Base-by-base conservation (phyloP, 441 rosid genomes). In the Cnidoscolus chayamansa region DNA sequence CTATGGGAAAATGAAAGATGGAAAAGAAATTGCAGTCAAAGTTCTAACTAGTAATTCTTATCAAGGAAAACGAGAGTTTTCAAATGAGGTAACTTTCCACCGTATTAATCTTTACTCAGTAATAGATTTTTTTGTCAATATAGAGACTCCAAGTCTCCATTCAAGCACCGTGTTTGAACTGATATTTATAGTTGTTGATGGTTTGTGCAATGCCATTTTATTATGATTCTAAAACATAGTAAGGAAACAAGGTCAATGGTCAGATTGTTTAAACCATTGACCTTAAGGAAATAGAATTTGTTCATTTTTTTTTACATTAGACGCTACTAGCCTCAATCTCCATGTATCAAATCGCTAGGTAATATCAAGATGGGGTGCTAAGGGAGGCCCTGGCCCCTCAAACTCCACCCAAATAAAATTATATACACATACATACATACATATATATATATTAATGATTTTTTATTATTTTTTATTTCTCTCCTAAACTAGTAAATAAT, bases 21-120 rank as follows among this genome's bases (percentile, higher is more conserved):
- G 89, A 70, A 93, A 81, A 77, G 99, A 95, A 87, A 95, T 95
- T 73, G 99, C 98, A 0, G 99, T 95, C 0, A 95, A 95, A 80
- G 88, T 87, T 82, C 90, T 95, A 40, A 78, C 76, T 7, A 90
- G 86, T 75, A 86, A 91, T 79, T 91, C 99, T 54, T 90, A 80
- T 84, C 98, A 95, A 63, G 99, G 98, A 70, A 95, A 88, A 79
- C 82, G 94, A 74, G 99, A 95, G 83, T 95, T 95, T 45, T 77
- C 93, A 32, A 92, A 95, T 72, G 99, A 95, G 98, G 99, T 92
- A 83, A 74, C 10, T 68, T 65, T 47, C 45, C 13, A 13, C 45
- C 45, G 45, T 54, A 12, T n/a, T n/a, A 61, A 56, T 32, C 32
- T 64, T 54, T 0, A 60, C 45, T 48, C 50, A 15, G 0, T 12